phyloP scores from a whole-genome alignment of 768 basidiomycete species.

The Leccinum boreale region DNA sequence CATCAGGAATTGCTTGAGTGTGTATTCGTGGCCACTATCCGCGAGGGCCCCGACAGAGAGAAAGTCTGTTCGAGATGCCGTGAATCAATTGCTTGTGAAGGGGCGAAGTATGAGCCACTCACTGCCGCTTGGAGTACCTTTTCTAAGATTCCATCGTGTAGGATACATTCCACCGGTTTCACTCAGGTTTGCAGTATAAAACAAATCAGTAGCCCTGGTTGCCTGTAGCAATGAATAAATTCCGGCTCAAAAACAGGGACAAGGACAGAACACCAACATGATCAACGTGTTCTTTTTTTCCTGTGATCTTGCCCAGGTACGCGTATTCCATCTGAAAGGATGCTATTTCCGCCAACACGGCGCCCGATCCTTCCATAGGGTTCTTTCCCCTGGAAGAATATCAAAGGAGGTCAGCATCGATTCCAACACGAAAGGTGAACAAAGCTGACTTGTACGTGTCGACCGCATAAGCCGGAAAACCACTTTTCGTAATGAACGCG shows the following conservation, averaged over 20 bases:
- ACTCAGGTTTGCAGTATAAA: slow-evolving; percentile 45
- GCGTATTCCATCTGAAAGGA: slow-evolving; percentile 82
- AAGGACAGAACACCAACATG: slow-evolving; percentile 36
- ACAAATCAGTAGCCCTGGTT: slow-evolving; percentile 42
- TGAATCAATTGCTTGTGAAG: background rate
- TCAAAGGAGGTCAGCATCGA: background rate
- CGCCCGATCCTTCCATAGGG: slow-evolving; percentile 23
- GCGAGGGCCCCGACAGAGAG: slow-evolving; percentile 61
- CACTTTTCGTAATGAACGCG: slow-evolving; percentile 66
- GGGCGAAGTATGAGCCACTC: slow-evolving; percentile 16
- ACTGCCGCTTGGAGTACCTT: slow-evolving; percentile 48
- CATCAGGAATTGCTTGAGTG: slow-evolving; percentile 68
- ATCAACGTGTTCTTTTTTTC: slow-evolving; percentile 59
- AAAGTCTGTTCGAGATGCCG: slow-evolving; percentile 22
- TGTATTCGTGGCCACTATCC: slow-evolving; percentile 76
- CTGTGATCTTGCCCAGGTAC: slow-evolving; percentile 77
- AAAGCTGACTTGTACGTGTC: slow-evolving; percentile 53
- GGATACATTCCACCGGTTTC: slow-evolving; percentile 62
- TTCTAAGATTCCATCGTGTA: slow-evolving; percentile 49
- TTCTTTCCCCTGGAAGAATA: background rate
- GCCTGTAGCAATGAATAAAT: slow-evolving; percentile 34
- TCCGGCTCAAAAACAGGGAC: background rate
- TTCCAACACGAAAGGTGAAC: background rate
- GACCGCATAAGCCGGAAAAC: slow-evolving; percentile 70
- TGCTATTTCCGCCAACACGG: slow-evolving; percentile 71